These are phyloP conservation scores for Gelatoporia subvermispora DNA, from an alignment of 768 basidiomycete species.

Conservation along the genomic window DNA sequence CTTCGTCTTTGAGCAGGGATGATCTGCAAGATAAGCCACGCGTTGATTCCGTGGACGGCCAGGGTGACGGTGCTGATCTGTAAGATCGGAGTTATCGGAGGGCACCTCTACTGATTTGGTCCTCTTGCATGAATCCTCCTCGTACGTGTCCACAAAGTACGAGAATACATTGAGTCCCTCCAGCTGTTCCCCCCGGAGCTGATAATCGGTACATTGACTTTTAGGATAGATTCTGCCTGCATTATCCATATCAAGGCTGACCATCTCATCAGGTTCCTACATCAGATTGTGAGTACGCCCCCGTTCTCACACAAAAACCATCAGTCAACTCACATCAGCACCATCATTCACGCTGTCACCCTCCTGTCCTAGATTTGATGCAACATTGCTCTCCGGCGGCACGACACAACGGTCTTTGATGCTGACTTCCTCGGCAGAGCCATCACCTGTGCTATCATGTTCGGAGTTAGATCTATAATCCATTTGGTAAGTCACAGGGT, in stretches of 20 bases:
- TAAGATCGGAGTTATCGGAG: not conserved
- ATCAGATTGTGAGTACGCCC: too few relatives aligned
- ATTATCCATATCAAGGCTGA: constrained; percentile 2
- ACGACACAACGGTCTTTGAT: too few relatives aligned
- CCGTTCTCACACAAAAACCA: too few relatives aligned
- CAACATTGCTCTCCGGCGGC: too few relatives aligned
- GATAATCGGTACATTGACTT: constrained; percentile 25
- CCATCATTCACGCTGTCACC: too few relatives aligned
- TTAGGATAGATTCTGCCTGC: constrained; percentile 2
- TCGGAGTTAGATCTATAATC: too few relatives aligned
- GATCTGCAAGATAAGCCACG: constrained; percentile 14
- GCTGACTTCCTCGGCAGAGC: too few relatives aligned
- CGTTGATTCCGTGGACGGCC: constrained; percentile 17
- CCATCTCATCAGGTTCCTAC: constrained; percentile 1
- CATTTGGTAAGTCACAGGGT: too few relatives aligned
- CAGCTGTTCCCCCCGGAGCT: constrained; percentile 17
- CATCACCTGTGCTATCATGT: too few relatives aligned
- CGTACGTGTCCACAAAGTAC: constrained; percentile 31
- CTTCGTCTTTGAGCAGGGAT: constrained; percentile 2
- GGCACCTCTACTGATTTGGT: not conserved
- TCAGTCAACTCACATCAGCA: too few relatives aligned
- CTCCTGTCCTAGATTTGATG: too few relatives aligned
- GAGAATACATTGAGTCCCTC: constrained; percentile 13
- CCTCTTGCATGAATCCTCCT: too few relatives aligned
- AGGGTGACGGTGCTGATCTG: not conserved